Base-by-base conservation (phyloP, 2,329 filamentous ascomycete species). In the Fusarium sp. region DNA sequence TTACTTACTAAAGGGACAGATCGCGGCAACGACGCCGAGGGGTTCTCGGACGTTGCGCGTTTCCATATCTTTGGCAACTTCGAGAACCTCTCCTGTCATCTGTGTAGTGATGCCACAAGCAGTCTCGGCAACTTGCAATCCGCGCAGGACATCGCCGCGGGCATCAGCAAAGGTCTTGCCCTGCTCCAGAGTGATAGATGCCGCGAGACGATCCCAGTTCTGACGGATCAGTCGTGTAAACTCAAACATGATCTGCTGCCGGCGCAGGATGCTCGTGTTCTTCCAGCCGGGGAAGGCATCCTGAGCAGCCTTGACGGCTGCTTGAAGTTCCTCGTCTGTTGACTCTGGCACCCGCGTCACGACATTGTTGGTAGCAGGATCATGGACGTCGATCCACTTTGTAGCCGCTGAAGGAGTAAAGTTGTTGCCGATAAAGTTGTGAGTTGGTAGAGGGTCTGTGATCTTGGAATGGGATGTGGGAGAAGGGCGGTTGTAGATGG, bases 31-130 rank as follows among this genome's bases (percentile, higher is more conserved):
- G 18, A 94, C 88, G 52, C 91, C 91, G 73, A 93, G 81, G 66
- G 91, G 90, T 83, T 94, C 91, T 70, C 87, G 86, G 78, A 94
- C 93, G 62, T 86, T 89, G 76, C 91, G 84, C 18, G 91, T 94
- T 82, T 94, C 91, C 91, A 94, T 93, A 76, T 93, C 91, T 83
- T 91, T 92, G 28, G 91, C 87, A 9, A 94, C 91, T 82, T 93
- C 91, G n/a, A 94, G 84, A 48, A 94, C 85, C 80, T 93, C 91
- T 41, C 91, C 91, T 73, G 90, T 91, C 79, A 94, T 83, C 78
- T 92, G 87, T 57, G 91, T 91, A 1, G 91, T 90, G 68, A 92
- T 92, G 41, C 86, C 90, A 75, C 91, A 93, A 11, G 91, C 89
- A 4, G 90, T 91, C 82, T 94, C 91, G 1, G 91, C 91, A 39